phyloP scores from a whole-genome alignment of 257 asterid species.

The Cynanchum wilfordii region DNA sequence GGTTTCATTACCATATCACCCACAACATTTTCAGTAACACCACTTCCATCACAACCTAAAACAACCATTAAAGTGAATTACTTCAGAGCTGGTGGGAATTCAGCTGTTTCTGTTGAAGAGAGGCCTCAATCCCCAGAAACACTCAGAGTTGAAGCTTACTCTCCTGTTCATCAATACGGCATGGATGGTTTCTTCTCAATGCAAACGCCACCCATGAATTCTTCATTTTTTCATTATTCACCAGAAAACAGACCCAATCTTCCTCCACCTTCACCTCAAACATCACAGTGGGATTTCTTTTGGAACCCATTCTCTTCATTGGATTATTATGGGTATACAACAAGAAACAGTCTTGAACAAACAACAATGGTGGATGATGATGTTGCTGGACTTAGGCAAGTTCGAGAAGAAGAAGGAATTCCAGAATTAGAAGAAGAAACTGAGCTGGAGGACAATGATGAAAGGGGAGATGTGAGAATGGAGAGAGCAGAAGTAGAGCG shows the following conservation, averaged over 20 bases:
- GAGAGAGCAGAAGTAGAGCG: conserved; percentile 32
- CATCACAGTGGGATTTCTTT: conserved; percentile 94
- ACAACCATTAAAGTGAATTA: conserved; percentile 52
- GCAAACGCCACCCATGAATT: conserved; percentile 51
- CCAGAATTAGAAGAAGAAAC: conserved; percentile 93
- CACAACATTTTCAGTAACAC: conserved; percentile 46
- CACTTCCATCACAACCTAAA: conserved; percentile 40
- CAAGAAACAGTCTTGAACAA: conserved; percentile 44
- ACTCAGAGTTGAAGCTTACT: conserved; percentile 52
- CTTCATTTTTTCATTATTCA: conserved; percentile 56
- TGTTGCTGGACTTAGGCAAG: conserved; percentile 61
- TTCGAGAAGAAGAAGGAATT: conserved; percentile 80
- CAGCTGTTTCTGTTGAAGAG: conserved; percentile 74
- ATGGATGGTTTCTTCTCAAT: conserved; percentile 61
- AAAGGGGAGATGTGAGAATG: conserved; percentile 27
- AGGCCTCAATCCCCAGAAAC: conserved; percentile 80
- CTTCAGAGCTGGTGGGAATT: conserved; percentile 60
- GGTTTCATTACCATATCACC: conserved; percentile 73
- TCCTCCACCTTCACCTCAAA: conserved; percentile 70
- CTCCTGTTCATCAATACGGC: conserved; percentile 66
- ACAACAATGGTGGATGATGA: conserved; percentile 49
- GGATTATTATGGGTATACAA: conserved; percentile 75
- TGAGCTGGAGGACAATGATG: conserved; percentile 63
- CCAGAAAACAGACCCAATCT: conserved; percentile 51
- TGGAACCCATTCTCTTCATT: conserved; percentile 95